A percentile compares a stretch with the other conserved stretches of the same genome.
These are phyloP conservation scores for Cenchrus purpureus DNA, from an alignment of 176 grass and related monocot genomes.

Conservation along the genomic window DNA sequence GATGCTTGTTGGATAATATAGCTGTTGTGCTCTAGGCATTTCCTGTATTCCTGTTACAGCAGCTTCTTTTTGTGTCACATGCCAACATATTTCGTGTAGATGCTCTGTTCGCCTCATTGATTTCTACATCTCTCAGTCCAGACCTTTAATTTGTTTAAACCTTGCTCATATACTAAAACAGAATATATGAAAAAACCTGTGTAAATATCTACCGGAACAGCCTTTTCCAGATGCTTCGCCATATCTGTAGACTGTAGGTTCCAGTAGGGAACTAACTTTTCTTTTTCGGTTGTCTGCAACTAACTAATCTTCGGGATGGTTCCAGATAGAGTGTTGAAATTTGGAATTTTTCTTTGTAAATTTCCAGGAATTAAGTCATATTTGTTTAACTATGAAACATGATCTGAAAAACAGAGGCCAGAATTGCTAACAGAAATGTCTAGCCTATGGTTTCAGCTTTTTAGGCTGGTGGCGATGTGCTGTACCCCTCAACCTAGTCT, in stretches of 20 bases:
- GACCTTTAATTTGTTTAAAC: slow-evolving; percentile 1
- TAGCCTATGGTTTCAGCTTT: background rate
- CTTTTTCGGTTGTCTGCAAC: background rate
- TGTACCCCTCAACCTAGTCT: background rate
- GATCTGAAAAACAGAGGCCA: background rate
- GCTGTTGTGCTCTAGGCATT: too few relatives aligned
- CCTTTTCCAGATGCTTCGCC: background rate
- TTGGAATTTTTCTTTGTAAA: background rate
- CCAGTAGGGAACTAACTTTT: background rate
- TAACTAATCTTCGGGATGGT: background rate
- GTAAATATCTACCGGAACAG: background rate
- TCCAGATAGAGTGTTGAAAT: background rate
- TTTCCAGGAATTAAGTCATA: background rate
- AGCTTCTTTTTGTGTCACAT: background rate
- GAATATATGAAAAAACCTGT: background rate
- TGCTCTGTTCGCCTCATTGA: background rate
- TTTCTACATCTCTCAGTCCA: background rate
- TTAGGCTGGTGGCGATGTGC: background rate
- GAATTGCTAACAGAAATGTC: background rate
- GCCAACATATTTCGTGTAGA: background rate
- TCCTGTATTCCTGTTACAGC: background rate
- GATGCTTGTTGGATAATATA: background rate
- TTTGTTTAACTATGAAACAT: background rate
- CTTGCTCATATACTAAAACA: background rate
- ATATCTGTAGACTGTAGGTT: background rate